Conservation (phyloP, 2,329 filamentous ascomycete genomes). For the Penicillium corylophilum region DNA sequence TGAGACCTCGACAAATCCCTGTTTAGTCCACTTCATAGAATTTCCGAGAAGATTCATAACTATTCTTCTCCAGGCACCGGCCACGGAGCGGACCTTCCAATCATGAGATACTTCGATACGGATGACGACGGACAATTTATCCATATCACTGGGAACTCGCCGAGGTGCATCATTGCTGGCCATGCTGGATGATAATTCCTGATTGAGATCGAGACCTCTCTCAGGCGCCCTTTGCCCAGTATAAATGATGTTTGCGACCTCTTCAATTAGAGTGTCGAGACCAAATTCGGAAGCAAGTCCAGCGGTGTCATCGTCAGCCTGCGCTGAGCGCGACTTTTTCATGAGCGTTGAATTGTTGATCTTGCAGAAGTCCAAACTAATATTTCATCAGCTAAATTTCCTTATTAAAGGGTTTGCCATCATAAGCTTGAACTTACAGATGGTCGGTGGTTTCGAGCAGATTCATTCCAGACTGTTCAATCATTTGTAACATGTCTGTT, state of each 20-base stretch:
- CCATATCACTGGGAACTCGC: background rate
- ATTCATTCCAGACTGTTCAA: background rate
- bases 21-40: background rate
- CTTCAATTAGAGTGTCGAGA: background rate
- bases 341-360: background rate
- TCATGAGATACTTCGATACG: background rate
- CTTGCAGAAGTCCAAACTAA: background rate
- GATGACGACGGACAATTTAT: background rate
- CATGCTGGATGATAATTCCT: background rate
- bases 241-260: background rate
- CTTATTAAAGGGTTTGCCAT: background rate
- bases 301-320: background rate
- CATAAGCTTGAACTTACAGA: background rate
- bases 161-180: background rate
- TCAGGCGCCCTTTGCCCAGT: background rate
- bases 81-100: background rate
- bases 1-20: background rate
- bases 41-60: background rate
- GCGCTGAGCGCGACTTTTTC: background rate
- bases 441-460: background rate
- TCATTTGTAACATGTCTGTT: background rate
- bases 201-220: background rate
- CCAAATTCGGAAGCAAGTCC: background rate
- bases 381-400: background rate
- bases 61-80: background rate